A percentile compares a stretch with the other conserved stretches of the same genome.
These are phyloP conservation scores for Tetragonia tetragonoides DNA, from an alignment of 148 eudicot species.

Conservation along the genomic window DNA sequence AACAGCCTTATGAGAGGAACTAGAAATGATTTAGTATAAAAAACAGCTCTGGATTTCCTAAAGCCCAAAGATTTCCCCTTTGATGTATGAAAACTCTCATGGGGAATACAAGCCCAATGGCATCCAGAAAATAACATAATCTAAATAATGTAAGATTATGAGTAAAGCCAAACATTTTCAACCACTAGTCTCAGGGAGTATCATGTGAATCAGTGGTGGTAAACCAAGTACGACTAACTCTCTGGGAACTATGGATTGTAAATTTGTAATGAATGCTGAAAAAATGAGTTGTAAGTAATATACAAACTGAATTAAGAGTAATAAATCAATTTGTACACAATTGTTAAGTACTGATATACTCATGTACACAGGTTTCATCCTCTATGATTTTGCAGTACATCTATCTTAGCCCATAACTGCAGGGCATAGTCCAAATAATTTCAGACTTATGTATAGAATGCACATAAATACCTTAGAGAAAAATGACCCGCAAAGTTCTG, in stretches of 20 bases:
- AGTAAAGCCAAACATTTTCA: neutral
- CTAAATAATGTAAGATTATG: neutral
- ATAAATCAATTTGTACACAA: constrained; percentile 4
- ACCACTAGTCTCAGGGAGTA: neutral
- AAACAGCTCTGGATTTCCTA: too few species aligned
- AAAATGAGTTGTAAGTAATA: too few species aligned
- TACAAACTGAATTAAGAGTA: neutral
- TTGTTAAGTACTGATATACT: constrained; percentile 2
- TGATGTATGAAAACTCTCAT: too few species aligned
- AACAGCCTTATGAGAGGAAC: too few species aligned
- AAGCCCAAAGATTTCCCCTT: too few species aligned
- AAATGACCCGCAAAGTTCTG: constrained; percentile 94
- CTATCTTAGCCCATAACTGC: neutral
- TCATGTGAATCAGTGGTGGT: neutral
- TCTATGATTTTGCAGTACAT: neutral
- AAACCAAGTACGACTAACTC: neutral
- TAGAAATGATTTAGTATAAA: too few species aligned
- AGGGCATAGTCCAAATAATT: neutral
- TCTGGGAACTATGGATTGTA: too few species aligned
- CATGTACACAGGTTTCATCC: neutral
- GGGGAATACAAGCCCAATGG: too few species aligned
- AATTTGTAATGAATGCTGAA: too few species aligned
- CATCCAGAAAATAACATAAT: too few species aligned
- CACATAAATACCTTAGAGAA: constrained; percentile 44
- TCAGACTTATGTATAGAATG: neutral